Base-by-base conservation (phyloP, 495 filamentous ascomycete genomes). In the Aspergillus avenaceus region DNA sequence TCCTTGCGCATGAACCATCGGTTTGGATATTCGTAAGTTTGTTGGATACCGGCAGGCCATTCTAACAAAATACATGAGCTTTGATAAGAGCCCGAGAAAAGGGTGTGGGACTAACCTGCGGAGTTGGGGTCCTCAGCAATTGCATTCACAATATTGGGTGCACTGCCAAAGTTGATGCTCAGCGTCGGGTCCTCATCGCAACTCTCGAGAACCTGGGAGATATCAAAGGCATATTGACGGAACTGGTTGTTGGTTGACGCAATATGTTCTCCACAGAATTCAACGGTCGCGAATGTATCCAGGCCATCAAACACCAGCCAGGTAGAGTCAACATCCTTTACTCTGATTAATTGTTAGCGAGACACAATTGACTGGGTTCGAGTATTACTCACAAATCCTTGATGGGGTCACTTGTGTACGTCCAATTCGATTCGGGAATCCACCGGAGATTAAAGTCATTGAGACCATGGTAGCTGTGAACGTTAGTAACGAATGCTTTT, bases 191-290 rank as follows among this genome's bases (percentile, higher is more conserved):
- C 55, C 0, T 47, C 55, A 5, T 66, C 59, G 66, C 82, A 87
- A 1, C 54, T 54, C 7, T 45, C 53, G 13, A 86, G 47, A 8
- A 75, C 65, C 19, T 72, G 57, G 1, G 83, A 80, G 5, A 87
- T 71, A 37, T 88, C 76, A 51, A 87, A 87, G n/a, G 75, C 71
- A 55, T 83, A 88, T 53, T 87, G 84, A 4, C 84, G 79, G 53
- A 87, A 88, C 60, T 88, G 84, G 52, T 87, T 88, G 58, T 85
- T 76, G 0, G 84, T 86, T 2, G 74, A 72, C 4, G 77, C 85
- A n/a, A 88, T 73, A 41, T 70, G 58, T 28, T 82, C 61, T 0
- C 74, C 78, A 61, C 85, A 88, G 31, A 87, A 69, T 16, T 70
- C 64, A 24, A 88, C 76, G 14, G 78, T 77, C 18, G 82, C 70